Percentiles rank a stretch among this genome's conserved stretches.
Evolutionary conservation across 208 protist species (phyloP).

Genomic region (Trichomonas vaginalis): DNA sequence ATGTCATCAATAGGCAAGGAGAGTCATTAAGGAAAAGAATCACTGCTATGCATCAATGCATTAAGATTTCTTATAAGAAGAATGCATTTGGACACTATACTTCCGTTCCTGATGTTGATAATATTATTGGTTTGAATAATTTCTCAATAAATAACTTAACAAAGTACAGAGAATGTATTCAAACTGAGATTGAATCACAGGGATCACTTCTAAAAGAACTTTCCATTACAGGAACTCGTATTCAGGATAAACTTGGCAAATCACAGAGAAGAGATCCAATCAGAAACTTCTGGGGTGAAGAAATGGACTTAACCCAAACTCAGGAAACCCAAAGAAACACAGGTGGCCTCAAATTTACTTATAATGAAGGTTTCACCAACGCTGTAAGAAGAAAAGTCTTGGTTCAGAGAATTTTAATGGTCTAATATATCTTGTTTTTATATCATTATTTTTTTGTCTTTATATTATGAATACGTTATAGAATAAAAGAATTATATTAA

Average conservation of each 20-base stretch:
- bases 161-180: not conserved
- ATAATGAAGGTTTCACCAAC: slow-evolving; percentile 14
- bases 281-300: not conserved
- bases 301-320: not conserved
- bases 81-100: not conserved
- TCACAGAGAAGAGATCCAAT: not conserved
- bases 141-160: not conserved
- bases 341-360: not conserved
- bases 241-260: not conserved
- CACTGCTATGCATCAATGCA: not conserved
- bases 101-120: not conserved
- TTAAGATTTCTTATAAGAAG: not conserved
- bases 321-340: not conserved
- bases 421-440: not conserved
- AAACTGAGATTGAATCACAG: not conserved
- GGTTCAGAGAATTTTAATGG: not conserved
- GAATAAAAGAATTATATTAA: too few species aligned
- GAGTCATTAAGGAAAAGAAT: not conserved
- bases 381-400: not conserved
- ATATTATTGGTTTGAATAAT: not conserved
- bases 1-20: not conserved
- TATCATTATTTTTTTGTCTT: too few species aligned
- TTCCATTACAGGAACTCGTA: not conserved
- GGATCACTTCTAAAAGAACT: not conserved
- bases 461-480: too few species aligned